These are phyloP conservation scores for Allantophomopsis cytisporea DNA, from an alignment of 2,329 filamentous ascomycete species.

Conservation along the genomic window DNA sequence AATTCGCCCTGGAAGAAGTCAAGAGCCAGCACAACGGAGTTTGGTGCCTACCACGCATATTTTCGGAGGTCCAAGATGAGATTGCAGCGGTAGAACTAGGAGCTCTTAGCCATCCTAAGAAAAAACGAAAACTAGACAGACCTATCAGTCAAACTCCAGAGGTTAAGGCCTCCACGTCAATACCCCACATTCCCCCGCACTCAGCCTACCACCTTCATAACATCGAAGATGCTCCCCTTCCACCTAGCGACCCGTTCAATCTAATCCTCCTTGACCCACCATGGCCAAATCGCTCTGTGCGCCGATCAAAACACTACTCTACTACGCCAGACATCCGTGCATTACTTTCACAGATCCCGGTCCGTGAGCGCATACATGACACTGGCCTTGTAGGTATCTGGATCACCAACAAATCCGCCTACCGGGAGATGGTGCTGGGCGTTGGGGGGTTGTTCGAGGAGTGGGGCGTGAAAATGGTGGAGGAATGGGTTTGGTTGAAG, in stretches of 20 bases:
- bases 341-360: constrained; percentile 39
- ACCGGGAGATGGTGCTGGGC: constrained; percentile 38
- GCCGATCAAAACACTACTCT: constrained; percentile 39
- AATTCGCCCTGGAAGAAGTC: constrained; percentile 13
- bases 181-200: too few species aligned
- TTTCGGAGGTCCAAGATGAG: not conserved
- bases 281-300: constrained; percentile 68
- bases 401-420: constrained; percentile 58
- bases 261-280: constrained; percentile 65
- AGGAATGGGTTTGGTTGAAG: constrained; percentile 74
- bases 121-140: not conserved
- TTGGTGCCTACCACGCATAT: constrained; percentile 17
- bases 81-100: not conserved
- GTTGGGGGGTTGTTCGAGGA: constrained; percentile 43
- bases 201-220: too few species aligned
- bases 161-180: too few species aligned
- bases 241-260: constrained; percentile 40
- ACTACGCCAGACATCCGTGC: constrained; percentile 30
- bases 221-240: constrained; percentile 6
- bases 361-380: constrained; percentile 36
- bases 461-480: constrained; percentile 51
- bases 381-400: constrained; percentile 55
- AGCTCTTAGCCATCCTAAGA: not conserved
- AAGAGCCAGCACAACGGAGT: constrained; percentile 14
- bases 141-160: not conserved